These are phyloP conservation scores for Populus simonii DNA, from an alignment of 345 rosid genomes.

Conservation along the genomic window DNA sequence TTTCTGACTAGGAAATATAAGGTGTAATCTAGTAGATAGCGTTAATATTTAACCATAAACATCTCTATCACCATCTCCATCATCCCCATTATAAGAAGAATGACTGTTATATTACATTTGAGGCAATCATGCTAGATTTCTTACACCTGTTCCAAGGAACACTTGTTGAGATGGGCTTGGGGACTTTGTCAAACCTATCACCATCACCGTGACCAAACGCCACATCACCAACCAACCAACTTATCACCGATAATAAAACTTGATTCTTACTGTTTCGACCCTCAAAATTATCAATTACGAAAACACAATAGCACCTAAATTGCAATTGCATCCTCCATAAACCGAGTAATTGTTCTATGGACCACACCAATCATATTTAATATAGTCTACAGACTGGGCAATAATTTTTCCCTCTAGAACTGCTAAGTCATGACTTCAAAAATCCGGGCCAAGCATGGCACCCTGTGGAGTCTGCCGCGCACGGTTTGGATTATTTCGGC, in stretches of 20 bases:
- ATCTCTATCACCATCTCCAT: not conserved
- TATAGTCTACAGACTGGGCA: not conserved
- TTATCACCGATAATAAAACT: not conserved
- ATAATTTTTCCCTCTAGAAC: not conserved
- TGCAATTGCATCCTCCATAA: not conserved
- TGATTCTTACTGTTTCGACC: not conserved
- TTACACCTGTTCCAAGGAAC: not conserved
- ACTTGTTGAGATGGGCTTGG: not conserved
- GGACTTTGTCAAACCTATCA: not conserved
- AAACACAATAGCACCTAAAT: not conserved
- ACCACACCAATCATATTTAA: not conserved
- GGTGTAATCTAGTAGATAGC: not conserved
- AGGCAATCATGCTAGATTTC: not conserved
- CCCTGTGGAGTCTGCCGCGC: not conserved
- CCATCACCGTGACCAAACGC: not conserved
- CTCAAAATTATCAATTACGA: not conserved
- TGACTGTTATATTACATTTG: slow-evolving; percentile 9
- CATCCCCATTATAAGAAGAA: not conserved
- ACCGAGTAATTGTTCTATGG: not conserved
- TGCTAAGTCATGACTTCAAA: not conserved
- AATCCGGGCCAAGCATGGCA: not conserved
- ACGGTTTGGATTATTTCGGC: not conserved
- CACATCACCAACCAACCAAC: not conserved
- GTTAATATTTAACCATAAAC: not conserved
- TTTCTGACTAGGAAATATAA: not conserved